Base-by-base conservation (phyloP, 75 land plant species). In the Picea sitchensis region DNA sequence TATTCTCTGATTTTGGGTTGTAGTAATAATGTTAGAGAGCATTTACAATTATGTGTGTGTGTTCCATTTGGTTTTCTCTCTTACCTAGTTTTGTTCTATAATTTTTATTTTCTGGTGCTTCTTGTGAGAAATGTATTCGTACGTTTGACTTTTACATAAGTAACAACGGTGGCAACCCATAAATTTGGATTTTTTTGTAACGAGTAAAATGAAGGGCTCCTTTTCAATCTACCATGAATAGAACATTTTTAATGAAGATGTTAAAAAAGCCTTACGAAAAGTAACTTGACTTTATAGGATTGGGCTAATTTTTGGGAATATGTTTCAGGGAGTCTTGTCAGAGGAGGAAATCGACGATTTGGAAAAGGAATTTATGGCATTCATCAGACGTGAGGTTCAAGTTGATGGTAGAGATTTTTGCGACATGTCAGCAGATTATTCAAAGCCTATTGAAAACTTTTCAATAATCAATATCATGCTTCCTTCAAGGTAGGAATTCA, bases 381-480 rank as follows among this genome's bases (percentile, higher is more conserved):
- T 85, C 32, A 26, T 85, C 32, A 60, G 75, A 78, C 82, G 87
- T 58, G 86, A 85, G 75, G 79, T 85, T 30, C 75, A 14, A 57
- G 87, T 85, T 54, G 86, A 85, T 41, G 87, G 87, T 30, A 81
- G 78, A 38, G 87, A 86, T 65, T 86, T 86, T 64, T 86, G 87
- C 58, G 87, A 86, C 87, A 86, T 86, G 87, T 86, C 87, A 56
- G 78, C 78, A 14, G 87, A 84, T 68, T 86, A 86, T 76, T 56
- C 79, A 51, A 86, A 80, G 86, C 82, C 87, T 58, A 64, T 86
- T 30, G 87, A 86, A 38, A 76, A 72, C 79, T 86, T 80, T 82
- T 84, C 87, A 63, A 84, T 86, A 58, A 84, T 86, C 54, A 86
- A 86, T 75, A 84, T 86, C 36, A 84, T 86, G 87, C 87, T 86